Conservation (phyloP, 2,329 filamentous ascomycete genomes). For the Calonectria honghensis region DNA sequence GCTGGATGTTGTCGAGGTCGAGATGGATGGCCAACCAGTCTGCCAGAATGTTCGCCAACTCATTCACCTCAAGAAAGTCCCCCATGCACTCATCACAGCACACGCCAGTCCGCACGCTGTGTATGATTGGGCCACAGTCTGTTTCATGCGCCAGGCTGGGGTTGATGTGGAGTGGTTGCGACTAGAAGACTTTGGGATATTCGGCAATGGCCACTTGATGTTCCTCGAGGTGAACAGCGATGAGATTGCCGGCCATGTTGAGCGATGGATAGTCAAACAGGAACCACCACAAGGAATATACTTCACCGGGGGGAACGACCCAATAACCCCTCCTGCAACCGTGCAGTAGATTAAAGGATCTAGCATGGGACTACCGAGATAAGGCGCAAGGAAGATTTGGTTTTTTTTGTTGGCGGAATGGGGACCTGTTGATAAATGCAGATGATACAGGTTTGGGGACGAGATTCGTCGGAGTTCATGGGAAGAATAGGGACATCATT, state of each 20-base stretch:
- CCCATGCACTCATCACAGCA: slow-evolving; percentile 69
- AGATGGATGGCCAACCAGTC: background rate
- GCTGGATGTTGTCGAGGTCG: slow-evolving; percentile 28
- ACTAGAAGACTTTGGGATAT: slow-evolving; percentile 65
- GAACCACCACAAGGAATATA: slow-evolving; percentile 15
- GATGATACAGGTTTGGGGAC: no score
- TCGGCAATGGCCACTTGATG: slow-evolving; percentile 74
- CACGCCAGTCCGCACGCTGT: slow-evolving; percentile 72
- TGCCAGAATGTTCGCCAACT: slow-evolving; percentile 61
- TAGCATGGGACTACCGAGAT: no score
- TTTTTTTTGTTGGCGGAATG: background rate
- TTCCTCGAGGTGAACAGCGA: slow-evolving; percentile 72
- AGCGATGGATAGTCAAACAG: slow-evolving; percentile 60
- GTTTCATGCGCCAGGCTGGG: slow-evolving; percentile 72
- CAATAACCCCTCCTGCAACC: slow-evolving; percentile 24
- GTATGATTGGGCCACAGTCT: slow-evolving; percentile 73
- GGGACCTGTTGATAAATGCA: background rate
- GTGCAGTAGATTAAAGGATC: background rate
- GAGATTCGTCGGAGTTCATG: background rate
- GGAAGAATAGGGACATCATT: background rate
- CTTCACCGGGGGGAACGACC: background rate
- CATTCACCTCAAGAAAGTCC: slow-evolving; percentile 67
- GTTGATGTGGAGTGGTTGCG: slow-evolving; percentile 65
- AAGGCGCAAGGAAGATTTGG: background rate
- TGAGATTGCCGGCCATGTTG: slow-evolving; percentile 62